phyloP scores from a whole-genome alignment of 208 protist species.

The Trypanosoma theileri region DNA sequence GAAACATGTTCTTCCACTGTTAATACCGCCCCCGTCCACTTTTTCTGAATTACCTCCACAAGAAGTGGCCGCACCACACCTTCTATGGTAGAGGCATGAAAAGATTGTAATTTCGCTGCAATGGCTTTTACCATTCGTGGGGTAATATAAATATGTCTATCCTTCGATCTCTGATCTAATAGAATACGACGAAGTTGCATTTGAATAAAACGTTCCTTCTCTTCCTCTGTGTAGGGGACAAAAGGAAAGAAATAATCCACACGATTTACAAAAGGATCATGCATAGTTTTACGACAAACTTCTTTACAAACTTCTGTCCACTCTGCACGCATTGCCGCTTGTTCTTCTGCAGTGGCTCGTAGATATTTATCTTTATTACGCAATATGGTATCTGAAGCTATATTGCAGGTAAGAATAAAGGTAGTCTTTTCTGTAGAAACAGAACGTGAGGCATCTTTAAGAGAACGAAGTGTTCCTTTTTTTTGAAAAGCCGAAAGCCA shows the following conservation, averaged over 20 bases:
- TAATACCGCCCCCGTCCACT: slow-evolving; percentile 52
- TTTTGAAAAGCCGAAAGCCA: slow-evolving; percentile 90
- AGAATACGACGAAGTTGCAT: slow-evolving; percentile 69
- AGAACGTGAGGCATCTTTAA: slow-evolving; percentile 70
- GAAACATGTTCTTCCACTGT: slow-evolving; percentile 40
- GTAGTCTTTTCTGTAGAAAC: slow-evolving; percentile 73
- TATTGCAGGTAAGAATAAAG: slow-evolving; percentile 87
- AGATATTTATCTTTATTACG: slow-evolving; percentile 41
- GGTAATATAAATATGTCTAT: slow-evolving; percentile 47
- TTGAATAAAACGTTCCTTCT: slow-evolving; percentile 61
- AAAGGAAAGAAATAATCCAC: slow-evolving; percentile 83
- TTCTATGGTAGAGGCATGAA: slow-evolving; percentile 78
- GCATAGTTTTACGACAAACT: slow-evolving; percentile 47
- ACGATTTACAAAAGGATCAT: slow-evolving; percentile 85
- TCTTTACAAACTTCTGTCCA: slow-evolving; percentile 53
- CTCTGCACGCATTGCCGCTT: slow-evolving; percentile 35
- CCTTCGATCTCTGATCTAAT: slow-evolving; percentile 43
- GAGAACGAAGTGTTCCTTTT: slow-evolving; percentile 76
- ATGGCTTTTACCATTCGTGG: slow-evolving; percentile 54
- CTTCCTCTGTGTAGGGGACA: slow-evolving; percentile 67
- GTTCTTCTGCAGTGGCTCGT: slow-evolving; percentile 32
- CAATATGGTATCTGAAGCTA: slow-evolving; percentile 53
- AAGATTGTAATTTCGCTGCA: slow-evolving; percentile 47
- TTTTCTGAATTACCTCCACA: slow-evolving; percentile 41
- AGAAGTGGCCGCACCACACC: slow-evolving; percentile 62